Evolutionary conservation across 139 green algal species (phyloP).

Genomic region (Closterium sp.): DNA sequence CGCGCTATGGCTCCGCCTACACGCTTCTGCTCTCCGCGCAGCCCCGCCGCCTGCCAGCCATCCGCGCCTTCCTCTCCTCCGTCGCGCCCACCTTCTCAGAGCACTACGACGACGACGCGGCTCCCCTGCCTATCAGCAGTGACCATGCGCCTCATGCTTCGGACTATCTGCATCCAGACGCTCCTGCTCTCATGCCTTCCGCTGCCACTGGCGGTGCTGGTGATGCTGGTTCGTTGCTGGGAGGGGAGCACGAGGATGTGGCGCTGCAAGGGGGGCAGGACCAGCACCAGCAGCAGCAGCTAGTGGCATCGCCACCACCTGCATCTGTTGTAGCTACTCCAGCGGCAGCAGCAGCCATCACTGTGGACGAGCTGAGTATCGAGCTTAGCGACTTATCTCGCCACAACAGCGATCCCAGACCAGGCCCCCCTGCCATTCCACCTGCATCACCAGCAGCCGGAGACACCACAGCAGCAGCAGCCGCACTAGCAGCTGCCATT

Average conservation of each 20-base stretch:
- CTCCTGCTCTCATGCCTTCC: neutral
- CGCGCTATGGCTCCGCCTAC: slow-evolving; percentile 28
- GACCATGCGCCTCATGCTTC: neutral
- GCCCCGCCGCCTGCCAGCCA: slow-evolving; percentile 8
- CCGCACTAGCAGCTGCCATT: neutral
- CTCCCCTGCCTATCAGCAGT: neutral
- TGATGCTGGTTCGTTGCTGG: neutral
- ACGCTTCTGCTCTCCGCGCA: slow-evolving; percentile 24
- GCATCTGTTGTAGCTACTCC: neutral
- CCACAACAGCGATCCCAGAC: neutral
- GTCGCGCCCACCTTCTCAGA: slow-evolving; percentile 17
- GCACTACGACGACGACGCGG: slow-evolving; percentile 16
- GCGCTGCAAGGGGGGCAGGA: neutral
- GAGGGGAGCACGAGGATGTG: neutral
- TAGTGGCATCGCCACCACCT: neutral
- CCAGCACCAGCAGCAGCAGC: neutral
- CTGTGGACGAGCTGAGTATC: neutral
- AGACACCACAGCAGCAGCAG: neutral
- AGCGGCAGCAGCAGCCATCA: neutral
- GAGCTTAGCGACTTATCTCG: neutral
- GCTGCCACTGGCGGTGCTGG: neutral
- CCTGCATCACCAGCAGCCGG: neutral
- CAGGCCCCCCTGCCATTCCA: neutral
- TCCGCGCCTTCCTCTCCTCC: slow-evolving; percentile 38
- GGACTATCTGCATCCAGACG: neutral